A percentile compares a stretch with the other conserved stretches of the same genome.
phyloP scores from a whole-genome alignment of 352 stramenopile genomes.

The Pythium volutum region DNA sequence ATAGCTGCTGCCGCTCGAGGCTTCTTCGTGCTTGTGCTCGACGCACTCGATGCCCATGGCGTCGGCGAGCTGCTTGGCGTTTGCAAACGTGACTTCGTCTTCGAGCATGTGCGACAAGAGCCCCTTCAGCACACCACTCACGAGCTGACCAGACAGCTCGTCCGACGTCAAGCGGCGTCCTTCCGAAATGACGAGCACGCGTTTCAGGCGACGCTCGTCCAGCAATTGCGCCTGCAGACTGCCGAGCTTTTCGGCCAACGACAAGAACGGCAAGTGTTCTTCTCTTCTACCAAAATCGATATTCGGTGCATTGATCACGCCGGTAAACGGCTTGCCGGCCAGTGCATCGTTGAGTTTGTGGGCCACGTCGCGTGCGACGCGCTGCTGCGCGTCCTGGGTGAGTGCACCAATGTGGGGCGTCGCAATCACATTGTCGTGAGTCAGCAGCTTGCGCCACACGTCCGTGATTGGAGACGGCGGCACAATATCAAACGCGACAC shows the following conservation, averaged over 20 bases:
- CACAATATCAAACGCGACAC: constrained; percentile 74
- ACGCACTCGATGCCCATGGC: constrained; percentile 88
- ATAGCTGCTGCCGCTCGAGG: constrained; percentile 55
- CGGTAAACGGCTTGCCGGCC: constrained; percentile 89
- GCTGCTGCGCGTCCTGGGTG: constrained; percentile 93
- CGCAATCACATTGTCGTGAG: constrained; percentile 89
- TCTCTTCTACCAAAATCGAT: constrained; percentile 84
- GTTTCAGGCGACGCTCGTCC: constrained; percentile 59
- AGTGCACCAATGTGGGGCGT: constrained; percentile 95
- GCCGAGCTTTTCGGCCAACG: constrained; percentile 90
- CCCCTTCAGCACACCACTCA: constrained; percentile 90
- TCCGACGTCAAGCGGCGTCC: constrained; percentile 78
- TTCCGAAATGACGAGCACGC: constrained; percentile 75
- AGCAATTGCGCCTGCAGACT: constrained; percentile 86
- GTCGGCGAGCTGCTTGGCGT: constrained; percentile 83
- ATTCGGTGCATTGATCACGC: constrained; percentile 95
- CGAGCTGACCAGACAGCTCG: constrained; percentile 78
- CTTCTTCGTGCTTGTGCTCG: constrained; percentile 88
- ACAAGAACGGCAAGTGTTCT: constrained; percentile 83
- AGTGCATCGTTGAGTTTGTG: constrained; percentile 92
- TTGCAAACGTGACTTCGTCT: constrained; percentile 90
- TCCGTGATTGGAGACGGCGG: constrained; percentile 43
- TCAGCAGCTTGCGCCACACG: constrained; percentile 74
- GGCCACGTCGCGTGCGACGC: constrained; percentile 88
- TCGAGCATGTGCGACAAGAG: constrained; percentile 89